Conservation (phyloP, 129 eudicot genomes). For the Oenanthe sinensis region DNA sequence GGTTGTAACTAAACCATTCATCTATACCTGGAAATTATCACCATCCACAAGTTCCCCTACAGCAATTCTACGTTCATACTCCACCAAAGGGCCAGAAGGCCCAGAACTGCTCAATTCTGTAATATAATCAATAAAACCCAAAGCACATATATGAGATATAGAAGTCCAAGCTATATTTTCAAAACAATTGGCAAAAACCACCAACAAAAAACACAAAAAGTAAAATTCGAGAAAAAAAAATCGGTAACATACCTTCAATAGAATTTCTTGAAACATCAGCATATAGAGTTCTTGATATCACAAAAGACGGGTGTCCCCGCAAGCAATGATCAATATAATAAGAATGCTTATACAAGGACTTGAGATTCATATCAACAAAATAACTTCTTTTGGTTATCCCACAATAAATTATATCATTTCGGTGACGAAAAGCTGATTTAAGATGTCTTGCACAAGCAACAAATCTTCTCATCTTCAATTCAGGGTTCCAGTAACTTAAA, state of each 20-base stretch:
- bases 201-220: background rate
- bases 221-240: background rate
- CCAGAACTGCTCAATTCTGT: constrained; percentile 46
- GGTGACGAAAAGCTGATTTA: constrained; percentile 25
- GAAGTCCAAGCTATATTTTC: background rate
- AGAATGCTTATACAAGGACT: constrained; percentile 10
- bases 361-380: constrained; percentile 18
- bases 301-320: constrained; percentile 24
- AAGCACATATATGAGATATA: background rate
- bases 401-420: constrained; percentile 13
- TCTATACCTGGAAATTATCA: constrained; percentile 65
- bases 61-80: constrained; percentile 70
- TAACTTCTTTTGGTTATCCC: constrained; percentile 21
- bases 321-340: constrained; percentile 17
- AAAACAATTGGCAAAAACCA: background rate
- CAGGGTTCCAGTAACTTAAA: constrained; percentile 13
- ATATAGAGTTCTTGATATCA: constrained; percentile 32
- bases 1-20: background rate
- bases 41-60: constrained; percentile 90
- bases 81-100: constrained; percentile 83
- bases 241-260: constrained; percentile 28
- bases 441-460: constrained; percentile 24
- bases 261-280: constrained; percentile 39
- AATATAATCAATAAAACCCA: constrained; percentile 2
- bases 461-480: constrained; percentile 44